A percentile compares a stretch with the other conserved stretches of the same genome.
Conservation (phyloP, 139 green algal genomes). For the Ulvella scutata region DNA sequence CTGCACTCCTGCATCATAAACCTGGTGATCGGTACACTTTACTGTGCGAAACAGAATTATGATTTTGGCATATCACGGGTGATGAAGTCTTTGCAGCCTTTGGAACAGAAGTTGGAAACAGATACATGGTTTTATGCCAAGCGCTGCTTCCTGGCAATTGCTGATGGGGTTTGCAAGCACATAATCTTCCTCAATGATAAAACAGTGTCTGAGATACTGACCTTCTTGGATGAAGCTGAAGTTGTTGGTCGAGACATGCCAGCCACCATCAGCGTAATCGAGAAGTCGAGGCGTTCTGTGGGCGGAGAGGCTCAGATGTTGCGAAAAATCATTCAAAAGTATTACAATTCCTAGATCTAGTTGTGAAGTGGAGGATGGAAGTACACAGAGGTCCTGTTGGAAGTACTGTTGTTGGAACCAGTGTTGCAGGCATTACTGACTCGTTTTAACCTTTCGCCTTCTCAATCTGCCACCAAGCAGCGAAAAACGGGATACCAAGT, state of each 20-base stretch:
- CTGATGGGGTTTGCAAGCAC: constrained; percentile 75
- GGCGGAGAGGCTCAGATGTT: not conserved
- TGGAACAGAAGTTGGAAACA: constrained; percentile 61
- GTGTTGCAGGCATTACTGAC: no score
- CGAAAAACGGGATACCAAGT: not conserved
- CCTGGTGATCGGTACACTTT: constrained; percentile 82
- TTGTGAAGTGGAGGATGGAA: no score
- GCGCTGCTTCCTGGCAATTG: constrained; percentile 59
- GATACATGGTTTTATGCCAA: constrained; percentile 54
- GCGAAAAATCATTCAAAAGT: not conserved
- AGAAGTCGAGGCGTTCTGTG: not conserved
- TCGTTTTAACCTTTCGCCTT: no score
- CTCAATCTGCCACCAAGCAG: not conserved
- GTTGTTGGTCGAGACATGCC: not conserved
- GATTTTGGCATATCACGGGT: constrained; percentile 80
- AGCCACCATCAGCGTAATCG: not conserved
- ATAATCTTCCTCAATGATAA: constrained; percentile 63
- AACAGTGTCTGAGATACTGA: constrained; percentile 37
- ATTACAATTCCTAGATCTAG: no score
- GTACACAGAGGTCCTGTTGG: no score
- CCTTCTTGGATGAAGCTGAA: constrained; percentile 19
- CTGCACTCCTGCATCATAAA: constrained; percentile 87
- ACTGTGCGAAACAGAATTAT: constrained; percentile 76
- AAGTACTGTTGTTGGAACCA: no score
- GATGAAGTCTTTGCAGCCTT: constrained; percentile 73